phyloP scores from a whole-genome alignment of 495 filamentous ascomycete species.

The Amniculicola lignicola region DNA sequence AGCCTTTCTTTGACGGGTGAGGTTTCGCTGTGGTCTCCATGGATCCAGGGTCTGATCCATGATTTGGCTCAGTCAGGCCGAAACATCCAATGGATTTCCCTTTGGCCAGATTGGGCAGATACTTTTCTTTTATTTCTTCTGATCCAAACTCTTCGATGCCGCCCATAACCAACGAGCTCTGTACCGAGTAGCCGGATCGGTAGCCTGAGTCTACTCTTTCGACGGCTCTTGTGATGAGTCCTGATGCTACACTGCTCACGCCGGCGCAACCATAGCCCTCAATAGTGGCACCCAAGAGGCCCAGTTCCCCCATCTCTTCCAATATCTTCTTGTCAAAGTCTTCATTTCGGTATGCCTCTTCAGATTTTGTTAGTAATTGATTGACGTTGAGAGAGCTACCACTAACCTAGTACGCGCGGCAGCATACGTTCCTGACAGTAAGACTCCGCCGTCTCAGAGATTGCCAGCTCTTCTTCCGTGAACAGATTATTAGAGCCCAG shows the following conservation, averaged over 20 bases:
- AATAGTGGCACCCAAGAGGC: conserved; percentile 86
- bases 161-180: conserved; percentile 93
- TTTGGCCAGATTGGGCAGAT: conserved; percentile 78
- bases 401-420: conserved; percentile 78
- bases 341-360: conserved; percentile 94
- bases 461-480: conserved; percentile 85
- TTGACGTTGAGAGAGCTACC: background rate
- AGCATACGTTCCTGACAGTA: conserved; percentile 89
- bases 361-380: background rate
- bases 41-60: conserved; percentile 91
- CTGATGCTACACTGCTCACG: conserved; percentile 83
- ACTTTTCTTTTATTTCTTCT: conserved; percentile 83
- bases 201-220: conserved; percentile 96
- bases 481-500: conserved; percentile 67
- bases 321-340: conserved; percentile 86
- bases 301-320: conserved; percentile 92
- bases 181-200: conserved; percentile 92
- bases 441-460: conserved; percentile 79
- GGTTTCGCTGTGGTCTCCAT: conserved; percentile 89
- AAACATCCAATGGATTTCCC: conserved; percentile 88
- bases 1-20: conserved; percentile 84
- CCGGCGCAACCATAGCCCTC: conserved; percentile 94
- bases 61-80: conserved; percentile 94
- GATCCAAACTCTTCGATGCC: conserved; percentile 94
- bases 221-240: conserved; percentile 91